These are phyloP conservation scores for Corrigiola litoralis DNA, from an alignment of 179 eudicot genomes.

Conservation along the genomic window DNA sequence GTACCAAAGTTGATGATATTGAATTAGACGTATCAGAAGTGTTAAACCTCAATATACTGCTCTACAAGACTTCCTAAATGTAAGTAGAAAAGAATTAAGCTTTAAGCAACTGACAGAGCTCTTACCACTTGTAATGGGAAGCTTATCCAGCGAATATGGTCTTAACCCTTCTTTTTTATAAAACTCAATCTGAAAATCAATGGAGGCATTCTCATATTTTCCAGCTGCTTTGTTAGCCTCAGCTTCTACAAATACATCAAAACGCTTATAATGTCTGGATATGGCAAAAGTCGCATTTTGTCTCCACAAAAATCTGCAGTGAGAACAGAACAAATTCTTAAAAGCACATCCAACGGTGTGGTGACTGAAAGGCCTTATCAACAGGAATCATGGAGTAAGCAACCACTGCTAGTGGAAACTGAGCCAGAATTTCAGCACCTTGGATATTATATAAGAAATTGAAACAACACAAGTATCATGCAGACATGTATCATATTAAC, in stretches of 20 bases:
- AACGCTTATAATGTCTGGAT: conserved; percentile 92
- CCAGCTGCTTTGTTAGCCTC: conserved; percentile 98
- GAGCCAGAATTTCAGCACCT: too few relatives aligned
- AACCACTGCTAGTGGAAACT: too few relatives aligned
- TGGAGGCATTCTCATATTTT: conserved; percentile 81
- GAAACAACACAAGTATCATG: too few relatives aligned
- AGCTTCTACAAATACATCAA: conserved; percentile 86
- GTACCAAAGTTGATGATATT: too few relatives aligned
- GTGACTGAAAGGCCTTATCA: neutral
- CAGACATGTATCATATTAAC: too few relatives aligned
- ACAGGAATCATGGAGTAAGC: neutral
- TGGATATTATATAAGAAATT: too few relatives aligned
- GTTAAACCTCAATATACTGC: too few relatives aligned
- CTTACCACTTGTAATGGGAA: conserved; percentile 89
- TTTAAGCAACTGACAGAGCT: neutral
- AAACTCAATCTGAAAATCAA: conserved; percentile 84
- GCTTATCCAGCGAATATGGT: conserved; percentile 69
- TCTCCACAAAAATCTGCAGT: conserved; percentile 90
- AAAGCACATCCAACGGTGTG: neutral
- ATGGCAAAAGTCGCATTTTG: conserved; percentile 89
- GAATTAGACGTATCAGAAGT: too few relatives aligned
- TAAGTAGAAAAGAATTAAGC: too few relatives aligned
- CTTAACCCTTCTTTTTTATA: conserved; percentile 86
- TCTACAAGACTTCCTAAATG: too few relatives aligned
- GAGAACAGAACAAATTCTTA: neutral